These are phyloP conservation scores for Boletus fagicola DNA, from an alignment of 768 basidiomycete genomes.

Conservation along the genomic window DNA sequence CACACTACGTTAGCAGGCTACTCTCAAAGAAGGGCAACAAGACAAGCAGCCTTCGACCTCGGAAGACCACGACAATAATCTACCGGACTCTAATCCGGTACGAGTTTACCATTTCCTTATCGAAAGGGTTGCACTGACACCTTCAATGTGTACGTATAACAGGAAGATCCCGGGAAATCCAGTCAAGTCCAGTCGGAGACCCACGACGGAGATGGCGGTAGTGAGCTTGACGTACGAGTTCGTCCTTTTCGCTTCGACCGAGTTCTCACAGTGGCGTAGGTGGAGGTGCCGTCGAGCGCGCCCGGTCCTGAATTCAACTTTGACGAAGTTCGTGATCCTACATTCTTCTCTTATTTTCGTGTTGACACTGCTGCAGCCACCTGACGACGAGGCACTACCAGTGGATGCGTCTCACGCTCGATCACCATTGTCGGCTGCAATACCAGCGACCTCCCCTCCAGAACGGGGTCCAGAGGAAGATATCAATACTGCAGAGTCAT, in stretches of 20 bases:
- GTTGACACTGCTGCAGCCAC: neutral
- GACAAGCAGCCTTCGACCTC: neutral
- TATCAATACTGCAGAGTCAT: too few relatives aligned
- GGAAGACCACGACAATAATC: neutral
- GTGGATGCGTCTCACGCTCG: too few relatives aligned
- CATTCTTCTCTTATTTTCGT: neutral
- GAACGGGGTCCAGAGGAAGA: too few relatives aligned
- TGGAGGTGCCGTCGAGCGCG: neutral
- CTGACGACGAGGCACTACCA: too few relatives aligned
- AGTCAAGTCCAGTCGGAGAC: neutral
- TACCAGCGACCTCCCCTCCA: too few relatives aligned
- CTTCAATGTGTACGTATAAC: neutral
- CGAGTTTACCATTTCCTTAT: neutral
- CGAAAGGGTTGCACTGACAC: neutral
- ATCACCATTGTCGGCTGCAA: too few relatives aligned
- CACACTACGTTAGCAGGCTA: neutral
- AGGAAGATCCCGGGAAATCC: neutral
- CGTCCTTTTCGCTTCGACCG: neutral
- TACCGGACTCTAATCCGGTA: neutral
- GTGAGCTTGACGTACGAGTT: neutral
- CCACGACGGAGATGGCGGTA: neutral
- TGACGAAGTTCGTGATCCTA: neutral
- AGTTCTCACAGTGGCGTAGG: neutral
- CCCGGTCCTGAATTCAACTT: neutral
- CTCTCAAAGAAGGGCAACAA: neutral